A percentile compares a stretch with the other conserved stretches of the same genome.
Evolutionary conservation across 805 yeast species (phyloP).

Genomic region (Starmera pachycereana): DNA sequence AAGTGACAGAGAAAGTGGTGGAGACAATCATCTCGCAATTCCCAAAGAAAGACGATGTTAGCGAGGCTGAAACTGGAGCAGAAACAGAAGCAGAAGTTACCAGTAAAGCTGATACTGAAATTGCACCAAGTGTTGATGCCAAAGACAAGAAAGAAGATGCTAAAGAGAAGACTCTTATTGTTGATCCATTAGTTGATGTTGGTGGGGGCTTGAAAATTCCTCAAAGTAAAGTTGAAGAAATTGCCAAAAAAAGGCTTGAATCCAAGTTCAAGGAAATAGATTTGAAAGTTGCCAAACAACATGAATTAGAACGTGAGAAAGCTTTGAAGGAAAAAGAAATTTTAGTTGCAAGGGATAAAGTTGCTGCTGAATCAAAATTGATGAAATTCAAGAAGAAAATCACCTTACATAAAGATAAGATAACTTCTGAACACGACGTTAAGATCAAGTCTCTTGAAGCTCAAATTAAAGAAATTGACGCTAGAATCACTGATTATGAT

Average conservation of each 20-base stretch:
- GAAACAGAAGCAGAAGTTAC: no score
- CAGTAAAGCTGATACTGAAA: no score
- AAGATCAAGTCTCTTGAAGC: slow-evolving; percentile 13
- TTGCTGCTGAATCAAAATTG: slow-evolving; percentile 15
- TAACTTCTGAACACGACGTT: slow-evolving; percentile 8
- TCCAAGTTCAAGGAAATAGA: slow-evolving; percentile 13
- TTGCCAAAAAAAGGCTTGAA: slow-evolving; percentile 15
- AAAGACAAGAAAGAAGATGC: no score
- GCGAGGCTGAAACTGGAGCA: no score
- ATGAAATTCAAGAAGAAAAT: slow-evolving; percentile 18
- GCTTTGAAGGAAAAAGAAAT: slow-evolving; percentile 7
- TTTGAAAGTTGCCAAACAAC: slow-evolving; percentile 16
- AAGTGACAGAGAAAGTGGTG: no score
- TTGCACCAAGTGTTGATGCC: no score
- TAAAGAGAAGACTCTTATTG: slow-evolving; percentile 7
- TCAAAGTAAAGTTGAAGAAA: slow-evolving; percentile 15
- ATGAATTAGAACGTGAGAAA: slow-evolving; percentile 11
- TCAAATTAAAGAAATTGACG: slow-evolving; percentile 12
- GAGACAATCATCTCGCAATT: no score
- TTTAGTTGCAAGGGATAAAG: slow-evolving; percentile 7
- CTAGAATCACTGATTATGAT: slow-evolving; percentile 13
- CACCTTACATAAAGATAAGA: slow-evolving; percentile 13
- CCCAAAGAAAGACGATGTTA: no score
- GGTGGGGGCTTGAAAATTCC: slow-evolving; percentile 21
- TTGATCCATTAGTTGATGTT: slow-evolving; percentile 15